Evolutionary conservation across 2,329 filamentous ascomycete genomes (phyloP).

Genomic region (Diaporthe ilicicola): DNA sequence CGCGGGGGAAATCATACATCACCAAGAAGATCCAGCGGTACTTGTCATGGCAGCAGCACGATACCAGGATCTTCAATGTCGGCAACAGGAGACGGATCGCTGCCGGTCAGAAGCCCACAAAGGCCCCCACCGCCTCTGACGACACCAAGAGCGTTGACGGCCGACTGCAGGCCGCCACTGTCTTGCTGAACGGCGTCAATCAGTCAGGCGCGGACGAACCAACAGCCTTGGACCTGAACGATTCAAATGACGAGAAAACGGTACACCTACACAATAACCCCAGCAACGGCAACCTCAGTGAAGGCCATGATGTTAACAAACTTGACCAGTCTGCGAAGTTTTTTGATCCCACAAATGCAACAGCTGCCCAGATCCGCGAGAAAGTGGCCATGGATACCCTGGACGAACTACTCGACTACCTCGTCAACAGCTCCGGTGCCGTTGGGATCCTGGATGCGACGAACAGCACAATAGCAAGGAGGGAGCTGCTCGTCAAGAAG

Average conservation of each 20-base stretch:
- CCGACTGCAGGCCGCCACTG: slow-evolving; percentile 62
- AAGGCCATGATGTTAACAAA: slow-evolving; percentile 40
- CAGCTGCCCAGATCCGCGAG: slow-evolving; percentile 84
- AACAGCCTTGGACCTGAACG: slow-evolving; percentile 49
- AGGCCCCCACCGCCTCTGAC: slow-evolving; percentile 45
- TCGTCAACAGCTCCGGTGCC: slow-evolving; percentile 81
- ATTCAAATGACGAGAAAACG: slow-evolving; percentile 29
- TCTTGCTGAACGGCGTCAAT: slow-evolving; percentile 63
- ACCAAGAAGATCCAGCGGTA: slow-evolving; percentile 98
- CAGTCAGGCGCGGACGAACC: slow-evolving; percentile 50
- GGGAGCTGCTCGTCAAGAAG: slow-evolving; percentile 83
- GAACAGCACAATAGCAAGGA: slow-evolving; percentile 89
- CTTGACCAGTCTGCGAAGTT: slow-evolving; percentile 93
- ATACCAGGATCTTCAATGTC: slow-evolving; percentile 96
- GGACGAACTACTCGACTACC: slow-evolving; percentile 90
- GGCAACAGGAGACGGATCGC: slow-evolving; percentile 88
- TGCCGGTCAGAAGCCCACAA: slow-evolving; percentile 58
- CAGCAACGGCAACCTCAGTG: slow-evolving; percentile 12
- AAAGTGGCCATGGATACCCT: slow-evolving; percentile 92
- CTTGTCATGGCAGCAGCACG: slow-evolving; percentile 96
- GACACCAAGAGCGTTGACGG: slow-evolving; percentile 47
- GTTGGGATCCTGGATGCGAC: slow-evolving; percentile 97
- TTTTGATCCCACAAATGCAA: slow-evolving; percentile 89
- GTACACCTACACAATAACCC: slow-evolving; percentile 27
- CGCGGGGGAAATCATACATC: slow-evolving; percentile 97